phyloP scores from a whole-genome alignment of 768 basidiomycete genomes.

The Pleurotus tuoliensis region DNA sequence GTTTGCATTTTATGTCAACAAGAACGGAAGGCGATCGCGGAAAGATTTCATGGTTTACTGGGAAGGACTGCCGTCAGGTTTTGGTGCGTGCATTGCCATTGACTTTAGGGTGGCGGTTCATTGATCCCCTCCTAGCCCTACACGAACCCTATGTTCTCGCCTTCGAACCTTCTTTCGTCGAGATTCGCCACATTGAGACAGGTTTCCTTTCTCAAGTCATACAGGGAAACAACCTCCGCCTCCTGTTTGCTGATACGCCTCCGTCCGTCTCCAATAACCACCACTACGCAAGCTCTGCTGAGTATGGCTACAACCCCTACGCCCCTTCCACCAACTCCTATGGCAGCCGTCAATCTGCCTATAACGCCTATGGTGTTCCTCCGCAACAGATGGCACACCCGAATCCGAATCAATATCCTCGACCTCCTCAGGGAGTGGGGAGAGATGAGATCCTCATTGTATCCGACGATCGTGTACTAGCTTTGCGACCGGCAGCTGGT shows the following conservation, averaged over 20 bases:
- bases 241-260: conserved; percentile 92
- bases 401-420: conserved; percentile 39
- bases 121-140: conserved; percentile 54
- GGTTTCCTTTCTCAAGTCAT: conserved; percentile 93
- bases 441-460: conserved; percentile 88
- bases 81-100: conserved; percentile 60
- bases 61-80: conserved; percentile 93
- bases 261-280: conserved; percentile 69
- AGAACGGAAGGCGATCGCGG: conserved; percentile 87
- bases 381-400: conserved; percentile 32
- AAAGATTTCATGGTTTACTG: conserved; percentile 94
- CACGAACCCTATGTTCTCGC: conserved; percentile 97
- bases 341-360: conserved; percentile 16
- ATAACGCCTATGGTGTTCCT: conserved; percentile 30
- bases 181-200: conserved; percentile 93
- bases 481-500: conserved; percentile 50
- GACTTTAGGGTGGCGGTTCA: not conserved
- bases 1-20: conserved; percentile 98
- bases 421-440: conserved; percentile 46
- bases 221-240: conserved; percentile 84
- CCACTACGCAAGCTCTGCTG: conserved; percentile 25
- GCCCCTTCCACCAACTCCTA: conserved; percentile 16
- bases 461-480: conserved; percentile 82
- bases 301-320: conserved; percentile 31
- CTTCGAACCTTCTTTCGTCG: conserved; percentile 94